phyloP scores from a whole-genome alignment of 1,139 yeast genomes.

The Geotrichum fermentans region DNA sequence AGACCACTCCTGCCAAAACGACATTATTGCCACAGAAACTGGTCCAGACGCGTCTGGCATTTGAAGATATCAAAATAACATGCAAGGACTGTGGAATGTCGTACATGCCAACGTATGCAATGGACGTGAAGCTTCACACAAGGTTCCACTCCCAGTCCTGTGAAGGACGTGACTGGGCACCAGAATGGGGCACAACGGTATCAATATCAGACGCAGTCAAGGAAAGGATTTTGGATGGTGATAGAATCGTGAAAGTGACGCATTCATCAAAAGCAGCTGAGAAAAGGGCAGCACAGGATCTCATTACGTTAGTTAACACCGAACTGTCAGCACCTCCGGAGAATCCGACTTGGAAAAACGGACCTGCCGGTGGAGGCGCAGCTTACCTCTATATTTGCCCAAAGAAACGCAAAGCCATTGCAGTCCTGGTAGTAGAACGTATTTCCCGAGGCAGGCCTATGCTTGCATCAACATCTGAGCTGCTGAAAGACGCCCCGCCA shows the following conservation, averaged over 20 bases:
- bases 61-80: conserved; percentile 36
- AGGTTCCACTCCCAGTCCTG: conserved; percentile 43
- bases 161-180: conserved; percentile 46
- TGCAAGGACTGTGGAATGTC: conserved; percentile 62
- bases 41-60: conserved; percentile 23
- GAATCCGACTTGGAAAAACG: conserved; percentile 44
- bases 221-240: conserved; percentile 11
- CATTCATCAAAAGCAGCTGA: conserved; percentile 32
- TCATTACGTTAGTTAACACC: conserved; percentile 50
- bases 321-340: conserved; percentile 58
- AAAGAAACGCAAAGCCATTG: conserved; percentile 44
- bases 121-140: conserved; percentile 48
- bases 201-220: conserved; percentile 8
- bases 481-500: conserved; percentile 40
- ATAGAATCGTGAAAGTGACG: conserved; percentile 34
- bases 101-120: conserved; percentile 43
- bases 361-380: conserved; percentile 28
- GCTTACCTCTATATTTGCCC: conserved; percentile 50
- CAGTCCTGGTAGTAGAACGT: conserved; percentile 47
- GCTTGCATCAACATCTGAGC: conserved; percentile 35
- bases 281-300: conserved; percentile 36
- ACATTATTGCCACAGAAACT: conserved; percentile 1
- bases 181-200: conserved; percentile 35
- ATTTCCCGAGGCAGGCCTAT: conserved; percentile 46
- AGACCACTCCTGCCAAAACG: background rate